Evolutionary conservation across 441 rosid genomes (phyloP), one percentile per base, ranked within the genome.

Genomic region (Bocquillonia castaneifolia): DNA sequence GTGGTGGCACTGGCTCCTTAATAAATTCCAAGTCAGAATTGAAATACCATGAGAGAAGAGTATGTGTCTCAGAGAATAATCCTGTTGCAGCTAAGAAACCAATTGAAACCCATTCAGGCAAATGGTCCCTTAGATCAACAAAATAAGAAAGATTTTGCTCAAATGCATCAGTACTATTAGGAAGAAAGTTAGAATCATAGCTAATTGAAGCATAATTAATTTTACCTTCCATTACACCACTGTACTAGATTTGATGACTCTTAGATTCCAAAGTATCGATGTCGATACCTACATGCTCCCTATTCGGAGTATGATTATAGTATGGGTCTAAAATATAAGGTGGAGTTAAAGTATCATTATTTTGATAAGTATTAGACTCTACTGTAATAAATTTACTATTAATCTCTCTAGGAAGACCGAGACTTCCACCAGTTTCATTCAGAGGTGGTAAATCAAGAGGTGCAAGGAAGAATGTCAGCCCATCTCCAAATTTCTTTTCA

Each of bases 41-140:
- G 39, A 80, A 80, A 28, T 61, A 50, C 83, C 81, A 81, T 0
- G 76, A 71, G 52, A 3, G 22, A 48, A 81, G 52, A 12, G 26
- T 37, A 59, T 66, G 77, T 1, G 23, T 8, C 20, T 75, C 77
- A 6, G 3, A 31, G 7, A 0, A 0, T 9, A 0, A 0, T 52
- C 72, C 75, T 3, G 80, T 62, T 6, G 81, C 40, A 0, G 72
- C 80, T 1, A 82, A 69, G 57, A 82, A 78, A 18, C 81, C 81
- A 7, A 83, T 58, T 0, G 22, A 37, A 29, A 78, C 75, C 72
- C 62, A n/a, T 50, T 82, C 81, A 2, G 79, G 71, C 53, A 83
- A 71, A 9, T 20, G 9, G 17, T 47, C 47, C 12, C 54, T 58
- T 20, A 68, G 23, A 45, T 34, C 13, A 58, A 58, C 25, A 32